These are phyloP conservation scores for Suillus plorans DNA, from an alignment of 768 basidiomycete species.

Conservation along the genomic window DNA sequence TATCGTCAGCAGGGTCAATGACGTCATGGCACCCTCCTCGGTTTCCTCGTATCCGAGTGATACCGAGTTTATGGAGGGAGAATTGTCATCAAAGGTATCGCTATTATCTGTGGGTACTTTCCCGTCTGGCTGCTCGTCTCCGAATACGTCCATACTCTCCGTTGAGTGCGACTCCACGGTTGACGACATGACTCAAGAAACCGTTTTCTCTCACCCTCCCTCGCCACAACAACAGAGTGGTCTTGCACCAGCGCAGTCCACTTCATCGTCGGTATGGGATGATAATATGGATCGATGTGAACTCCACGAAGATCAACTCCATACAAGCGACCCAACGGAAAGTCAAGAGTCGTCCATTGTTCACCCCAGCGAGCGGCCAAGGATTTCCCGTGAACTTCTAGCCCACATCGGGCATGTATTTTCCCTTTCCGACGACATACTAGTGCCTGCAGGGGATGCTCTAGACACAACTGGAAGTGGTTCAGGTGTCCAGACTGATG, in stretches of 20 bases:
- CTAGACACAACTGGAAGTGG: not conserved
- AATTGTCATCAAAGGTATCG: conserved; percentile 18
- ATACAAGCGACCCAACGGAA: not conserved
- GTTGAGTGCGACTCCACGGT: conserved; percentile 10
- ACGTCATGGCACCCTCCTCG: not conserved
- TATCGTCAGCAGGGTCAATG: no score
- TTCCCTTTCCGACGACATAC: conserved; percentile 2
- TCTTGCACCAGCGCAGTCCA: not conserved
- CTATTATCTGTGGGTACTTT: conserved; percentile 13
- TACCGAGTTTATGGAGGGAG: conserved; percentile 1
- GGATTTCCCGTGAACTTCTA: not conserved
- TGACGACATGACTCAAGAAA: not conserved
- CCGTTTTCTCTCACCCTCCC: not conserved
- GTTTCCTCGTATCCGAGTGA: not conserved
- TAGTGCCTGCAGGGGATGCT: not conserved
- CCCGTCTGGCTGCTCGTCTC: conserved; percentile 21
- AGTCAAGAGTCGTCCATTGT: not conserved
- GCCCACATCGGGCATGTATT: conserved; percentile 4
- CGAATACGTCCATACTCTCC: conserved; percentile 25
- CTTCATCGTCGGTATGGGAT: not conserved
- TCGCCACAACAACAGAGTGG: not conserved
- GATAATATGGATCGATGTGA: not conserved
- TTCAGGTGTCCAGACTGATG: not conserved
- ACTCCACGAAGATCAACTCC: not conserved
- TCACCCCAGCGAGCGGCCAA: not conserved